These are phyloP conservation scores for Kodamaea kakaduensis DNA, from an alignment of 805 yeast genomes.

Conservation along the genomic window DNA sequence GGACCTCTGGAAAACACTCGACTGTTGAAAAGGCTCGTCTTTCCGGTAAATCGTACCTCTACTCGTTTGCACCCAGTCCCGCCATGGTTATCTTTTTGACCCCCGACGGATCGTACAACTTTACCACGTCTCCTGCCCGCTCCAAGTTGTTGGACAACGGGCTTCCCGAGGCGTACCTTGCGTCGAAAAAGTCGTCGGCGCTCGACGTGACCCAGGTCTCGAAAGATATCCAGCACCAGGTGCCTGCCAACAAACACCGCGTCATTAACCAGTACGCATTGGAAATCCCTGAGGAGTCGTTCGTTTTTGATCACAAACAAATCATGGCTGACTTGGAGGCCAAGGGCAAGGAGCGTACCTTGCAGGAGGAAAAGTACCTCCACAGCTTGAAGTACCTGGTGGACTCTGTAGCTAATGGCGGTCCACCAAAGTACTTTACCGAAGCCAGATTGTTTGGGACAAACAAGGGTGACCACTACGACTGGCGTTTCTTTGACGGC, in stretches of 20 bases:
- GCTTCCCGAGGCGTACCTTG: constrained; percentile 21
- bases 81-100: constrained; percentile 22
- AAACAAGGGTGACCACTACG: constrained; percentile 24
- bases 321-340: constrained; percentile 17
- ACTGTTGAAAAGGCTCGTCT: constrained; percentile 15
- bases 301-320: constrained; percentile 19
- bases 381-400: constrained; percentile 32
- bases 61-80: constrained; percentile 31
- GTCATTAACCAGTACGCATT: constrained; percentile 27
- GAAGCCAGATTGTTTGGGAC: constrained; percentile 29
- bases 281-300: constrained; percentile 24
- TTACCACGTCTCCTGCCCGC: constrained; percentile 14
- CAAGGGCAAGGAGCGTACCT: constrained; percentile 14
- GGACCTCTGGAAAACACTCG: constrained; percentile 14
- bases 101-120: constrained; percentile 31
- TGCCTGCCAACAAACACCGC: constrained; percentile 17
- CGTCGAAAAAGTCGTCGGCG: constrained; percentile 3
- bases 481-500: constrained; percentile 26
- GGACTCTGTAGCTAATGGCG: constrained; percentile 22
- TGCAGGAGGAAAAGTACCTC: constrained; percentile 25
- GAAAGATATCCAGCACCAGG: constrained; percentile 15
- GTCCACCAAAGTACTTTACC: constrained; percentile 38
- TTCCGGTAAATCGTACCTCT: constrained; percentile 20
- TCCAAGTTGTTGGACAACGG: constrained; percentile 20
- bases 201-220: constrained; percentile 22